Base-by-base conservation (phyloP, 1,284 basidiomycete genomes). In the Porodaedalea pini region DNA sequence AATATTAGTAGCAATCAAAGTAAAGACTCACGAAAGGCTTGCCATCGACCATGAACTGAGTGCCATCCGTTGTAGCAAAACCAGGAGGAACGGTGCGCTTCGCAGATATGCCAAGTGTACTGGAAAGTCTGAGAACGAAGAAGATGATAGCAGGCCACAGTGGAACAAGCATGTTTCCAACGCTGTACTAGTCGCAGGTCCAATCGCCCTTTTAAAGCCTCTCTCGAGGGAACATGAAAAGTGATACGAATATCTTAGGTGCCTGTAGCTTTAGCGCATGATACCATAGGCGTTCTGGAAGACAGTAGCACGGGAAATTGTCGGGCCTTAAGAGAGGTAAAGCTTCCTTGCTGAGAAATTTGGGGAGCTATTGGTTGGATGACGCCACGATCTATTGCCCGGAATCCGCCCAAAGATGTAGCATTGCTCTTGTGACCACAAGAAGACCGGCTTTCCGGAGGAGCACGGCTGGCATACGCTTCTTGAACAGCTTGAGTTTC, bases 41-140 rank as follows among this genome's bases (percentile, higher is more conserved):
- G 21, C 78, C 77, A 61, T 80, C 72, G 7, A 81, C 65, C 45
- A 73, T 68, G 63, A 81, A 80, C 11, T 71, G 55, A 5, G 64
- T 67, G 34, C 75, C 74, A 19, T 71, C 70, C 0, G 75, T 77
- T 1, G 77, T 77, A 1, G 75, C 76, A 61, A 80, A 79, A 3
- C 75, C 78, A 34, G 44, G 41, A n/a, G 63, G 64, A 1, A 60
- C 57, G 15, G 49, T 6, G 15, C 31, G 56, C 23, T 21, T 43
- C 5, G 29, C 31, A 45, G 17, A n/a, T 23, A 32, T 25, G 15
- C 17, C 21, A 27, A 19, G 37, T 15, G 10, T 47, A 19, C 11
- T 7, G 32, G 31, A n/a, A n/a, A n/a, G n/a, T n/a, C n/a, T n/a
- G n/a, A n/a, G n/a, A n/a, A n/a, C n/a, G n/a, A n/a, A n/a, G n/a